Evolutionary conservation across 495 filamentous ascomycete genomes (phyloP).

Genomic region (Penicillium alfredii): DNA sequence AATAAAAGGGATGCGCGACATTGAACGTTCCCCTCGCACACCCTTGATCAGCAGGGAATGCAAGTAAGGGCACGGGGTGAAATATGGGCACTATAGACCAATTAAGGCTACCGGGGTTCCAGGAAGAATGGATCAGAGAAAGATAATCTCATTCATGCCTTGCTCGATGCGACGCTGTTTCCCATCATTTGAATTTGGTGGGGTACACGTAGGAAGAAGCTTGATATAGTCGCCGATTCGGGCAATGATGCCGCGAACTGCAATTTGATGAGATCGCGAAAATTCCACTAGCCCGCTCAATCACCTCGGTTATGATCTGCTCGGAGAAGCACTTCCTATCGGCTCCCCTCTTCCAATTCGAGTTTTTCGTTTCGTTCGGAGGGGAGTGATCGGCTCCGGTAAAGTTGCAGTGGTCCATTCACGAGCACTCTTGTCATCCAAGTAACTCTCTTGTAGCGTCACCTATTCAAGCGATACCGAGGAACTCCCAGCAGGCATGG

Average conservation of each 20-base stretch:
- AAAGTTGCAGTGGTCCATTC: constrained; percentile 15
- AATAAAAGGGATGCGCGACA: constrained; percentile 1
- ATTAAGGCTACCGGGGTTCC: too few species aligned
- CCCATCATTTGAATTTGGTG: constrained; percentile 8
- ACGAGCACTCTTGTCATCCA: too few species aligned
- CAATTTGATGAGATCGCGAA: constrained; percentile 10
- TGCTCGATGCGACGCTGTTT: constrained; percentile 18
- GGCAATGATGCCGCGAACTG: constrained; percentile 12
- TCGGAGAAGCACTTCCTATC: neutral
- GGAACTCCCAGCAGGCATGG: too few species aligned
- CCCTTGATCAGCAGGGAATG: constrained; percentile 28
- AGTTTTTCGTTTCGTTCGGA: neutral
- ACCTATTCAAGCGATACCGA: too few species aligned
- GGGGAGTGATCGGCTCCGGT: constrained; percentile 15
- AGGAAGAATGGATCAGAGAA: constrained; percentile 10
- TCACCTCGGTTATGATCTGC: constrained; percentile 2
- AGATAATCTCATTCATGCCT: constrained; percentile 15
- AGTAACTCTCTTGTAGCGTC: too few species aligned
- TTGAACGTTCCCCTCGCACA: constrained; percentile 22
- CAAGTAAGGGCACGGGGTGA: constrained; percentile 24
- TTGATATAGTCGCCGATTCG: constrained; percentile 7
- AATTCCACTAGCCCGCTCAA: constrained; percentile 2
- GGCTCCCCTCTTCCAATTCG: too few species aligned
- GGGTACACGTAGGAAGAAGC: constrained; percentile 4
- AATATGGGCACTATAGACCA: too few species aligned